Evolutionary conservation across 169 alveolate genomes (phyloP).

Genomic region (Eimeria acervulina): DNA sequence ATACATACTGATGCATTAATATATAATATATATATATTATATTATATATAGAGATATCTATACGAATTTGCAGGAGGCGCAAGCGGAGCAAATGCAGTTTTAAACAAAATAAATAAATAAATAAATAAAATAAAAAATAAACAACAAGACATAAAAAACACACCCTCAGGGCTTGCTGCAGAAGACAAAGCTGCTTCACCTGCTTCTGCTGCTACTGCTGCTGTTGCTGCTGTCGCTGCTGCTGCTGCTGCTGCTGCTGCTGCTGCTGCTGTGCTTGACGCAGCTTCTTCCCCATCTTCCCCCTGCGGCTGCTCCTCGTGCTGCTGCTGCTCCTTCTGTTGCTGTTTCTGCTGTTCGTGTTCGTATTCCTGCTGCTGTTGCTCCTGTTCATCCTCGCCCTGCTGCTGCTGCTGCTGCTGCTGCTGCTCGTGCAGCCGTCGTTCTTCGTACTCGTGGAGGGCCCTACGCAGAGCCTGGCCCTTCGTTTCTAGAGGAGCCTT

Average conservation of each 20-base stretch:
- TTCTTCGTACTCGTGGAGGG: background rate
- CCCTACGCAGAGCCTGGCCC: slow-evolving; percentile 4
- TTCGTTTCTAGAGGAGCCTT: background rate
- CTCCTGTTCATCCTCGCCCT: background rate
- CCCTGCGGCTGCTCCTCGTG: background rate
- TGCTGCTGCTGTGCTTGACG: too few relatives aligned
- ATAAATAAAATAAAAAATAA: background rate
- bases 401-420: background rate
- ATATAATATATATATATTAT: too few relatives aligned
- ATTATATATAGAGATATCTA: too few relatives aligned
- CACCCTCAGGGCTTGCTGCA: background rate
- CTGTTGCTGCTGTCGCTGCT: slow-evolving; percentile 10
- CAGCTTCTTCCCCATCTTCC: background rate
- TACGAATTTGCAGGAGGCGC: too few relatives aligned
- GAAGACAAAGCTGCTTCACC: background rate
- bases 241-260: background rate
- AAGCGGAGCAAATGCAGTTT: too few relatives aligned
- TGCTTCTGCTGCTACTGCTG: slow-evolving; percentile 13
- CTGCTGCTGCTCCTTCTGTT: background rate
- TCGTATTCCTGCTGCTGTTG: background rate
- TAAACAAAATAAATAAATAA: background rate
- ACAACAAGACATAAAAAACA: background rate
- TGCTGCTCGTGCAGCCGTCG: slow-evolving; percentile 5
- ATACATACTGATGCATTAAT: too few relatives aligned
- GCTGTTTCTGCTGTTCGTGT: too few relatives aligned